Evolutionary conservation across 352 stramenopile genomes (phyloP), one percentile per base, ranked within the genome.

Genomic region (Pythium dissotocum): DNA sequence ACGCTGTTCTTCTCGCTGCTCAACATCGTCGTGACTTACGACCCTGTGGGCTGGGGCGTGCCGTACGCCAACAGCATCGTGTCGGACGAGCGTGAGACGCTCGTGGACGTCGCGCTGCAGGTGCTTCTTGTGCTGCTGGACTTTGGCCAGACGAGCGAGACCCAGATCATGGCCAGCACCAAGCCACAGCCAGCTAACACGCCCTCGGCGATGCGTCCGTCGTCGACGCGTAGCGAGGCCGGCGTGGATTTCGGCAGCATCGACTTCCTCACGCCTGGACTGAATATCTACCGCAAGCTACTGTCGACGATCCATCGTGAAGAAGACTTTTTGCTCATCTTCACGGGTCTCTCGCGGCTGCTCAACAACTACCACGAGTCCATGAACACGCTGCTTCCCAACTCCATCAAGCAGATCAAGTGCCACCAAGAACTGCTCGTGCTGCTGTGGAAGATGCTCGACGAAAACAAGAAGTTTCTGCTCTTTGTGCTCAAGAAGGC

Each of bases 341-440:
- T 97, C 64, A 75, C 87, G 13, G 96, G 97, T 1, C 87, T 99
- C 44, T 91, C 93, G n/a, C 82, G 91, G n/a, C 77, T 99, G n/a
- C 79, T 99, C 36, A 95, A 98, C 70, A 99, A 99, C 74, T 94
- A 98, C 49, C 97, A 98, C 76, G 78, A 98, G 73, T 88, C 84
- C 6, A 88, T 98, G 81, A 98, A 81, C 73, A 98, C 95, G 24
- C 88, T 98, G 21, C 75, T 99, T 58, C 96, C 96, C 10, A 94
- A 96, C 63, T 98, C 93, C 38, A 91, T 97, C 53, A 91, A 91
- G 49, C 88, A 98, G 72, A 91, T 99, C 70, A 93, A 98, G 61
- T 99, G 93, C 69, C 94, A 99, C 72, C 97, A 99, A 59, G 98
- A 99, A 73, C 58, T 99, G 32, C 81, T 99, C 6, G 95, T 99